Percentiles rank a stretch among this genome's conserved stretches.
These are phyloP conservation scores for Dipteronia dyeriana DNA, from an alignment of 345 rosid genomes.

Conservation along the genomic window DNA sequence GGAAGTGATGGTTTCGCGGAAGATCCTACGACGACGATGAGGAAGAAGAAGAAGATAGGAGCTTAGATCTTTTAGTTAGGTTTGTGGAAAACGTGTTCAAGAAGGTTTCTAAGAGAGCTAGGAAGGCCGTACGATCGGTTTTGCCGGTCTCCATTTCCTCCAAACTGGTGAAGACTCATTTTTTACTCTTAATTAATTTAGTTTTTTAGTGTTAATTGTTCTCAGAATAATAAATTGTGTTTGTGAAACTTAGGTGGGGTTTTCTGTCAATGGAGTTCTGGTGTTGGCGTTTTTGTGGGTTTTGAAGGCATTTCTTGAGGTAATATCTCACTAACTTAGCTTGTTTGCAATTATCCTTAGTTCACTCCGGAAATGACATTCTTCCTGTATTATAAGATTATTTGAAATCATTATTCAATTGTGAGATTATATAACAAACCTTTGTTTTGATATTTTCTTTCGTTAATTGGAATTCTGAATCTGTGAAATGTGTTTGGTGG, in stretches of 20 bases:
- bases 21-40: conserved; percentile 59
- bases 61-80: conserved; percentile 75
- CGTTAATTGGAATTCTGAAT: neutral
- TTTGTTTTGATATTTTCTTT: neutral
- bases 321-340: conserved; percentile 15
- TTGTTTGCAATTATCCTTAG: neutral
- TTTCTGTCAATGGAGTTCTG: conserved; percentile 84
- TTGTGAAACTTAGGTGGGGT: conserved; percentile 54
- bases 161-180: conserved; percentile 43
- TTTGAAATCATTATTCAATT: neutral
- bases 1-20: conserved; percentile 43
- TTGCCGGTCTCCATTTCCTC: conserved; percentile 68
- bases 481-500: neutral
- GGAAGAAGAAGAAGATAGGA: conserved; percentile 76
- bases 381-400: neutral
- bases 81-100: conserved; percentile 70
- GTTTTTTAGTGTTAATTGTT: neutral
- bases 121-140: conserved; percentile 85
- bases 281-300: conserved; percentile 85
- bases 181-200: too few relatives aligned
- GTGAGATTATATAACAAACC: neutral
- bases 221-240: neutral
- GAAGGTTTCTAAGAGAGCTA: conserved; percentile 70
- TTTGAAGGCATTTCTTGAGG: conserved; percentile 93
- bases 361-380: neutral